These are phyloP conservation scores for Aspergillus oerlinghausenensis DNA, from an alignment of 2,329 filamentous ascomycete species.

Conservation along the genomic window DNA sequence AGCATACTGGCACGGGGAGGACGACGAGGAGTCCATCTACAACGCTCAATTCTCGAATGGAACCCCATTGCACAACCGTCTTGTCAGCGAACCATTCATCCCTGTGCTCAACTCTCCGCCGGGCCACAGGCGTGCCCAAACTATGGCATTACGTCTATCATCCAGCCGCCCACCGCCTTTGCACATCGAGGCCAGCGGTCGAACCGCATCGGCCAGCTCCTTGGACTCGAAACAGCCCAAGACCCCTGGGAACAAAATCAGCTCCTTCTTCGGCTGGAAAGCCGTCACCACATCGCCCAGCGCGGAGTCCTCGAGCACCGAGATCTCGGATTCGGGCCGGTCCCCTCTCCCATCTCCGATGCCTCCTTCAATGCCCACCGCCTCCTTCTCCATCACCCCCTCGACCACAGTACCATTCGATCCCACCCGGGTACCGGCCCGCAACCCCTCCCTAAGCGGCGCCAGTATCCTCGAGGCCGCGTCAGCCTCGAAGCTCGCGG, in stretches of 20 bases:
- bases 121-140: conserved; percentile 40
- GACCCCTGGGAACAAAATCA: conserved; percentile 54
- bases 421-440: conserved; percentile 43
- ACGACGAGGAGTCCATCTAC: conserved; percentile 24
- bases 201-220: conserved; percentile 31
- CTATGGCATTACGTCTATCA: conserved; percentile 43
- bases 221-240: conserved; percentile 41
- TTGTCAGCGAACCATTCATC: conserved; percentile 43
- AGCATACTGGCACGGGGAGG: conserved; percentile 18
- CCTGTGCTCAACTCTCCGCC: conserved; percentile 67
- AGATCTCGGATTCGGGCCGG: conserved; percentile 57
- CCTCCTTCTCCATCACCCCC: conserved; percentile 27
- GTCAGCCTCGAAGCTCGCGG: conserved; percentile 62
- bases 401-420: conserved; percentile 47
- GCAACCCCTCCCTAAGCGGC: conserved; percentile 42
- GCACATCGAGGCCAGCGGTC: conserved; percentile 39
- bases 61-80: conserved; percentile 35
- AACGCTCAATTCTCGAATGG: conserved; percentile 33
- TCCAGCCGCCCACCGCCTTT: conserved; percentile 39
- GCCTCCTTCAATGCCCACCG: conserved; percentile 32
- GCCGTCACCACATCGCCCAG: conserved; percentile 50
- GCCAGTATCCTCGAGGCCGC: conserved; percentile 40
- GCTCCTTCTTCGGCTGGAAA: conserved; percentile 66
- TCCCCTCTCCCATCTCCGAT: conserved; percentile 57
- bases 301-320: conserved; percentile 57